Evolutionary conservation across 192 early-diverging fungal species (phyloP).

Genomic region (Geranomyces michiganensis): DNA sequence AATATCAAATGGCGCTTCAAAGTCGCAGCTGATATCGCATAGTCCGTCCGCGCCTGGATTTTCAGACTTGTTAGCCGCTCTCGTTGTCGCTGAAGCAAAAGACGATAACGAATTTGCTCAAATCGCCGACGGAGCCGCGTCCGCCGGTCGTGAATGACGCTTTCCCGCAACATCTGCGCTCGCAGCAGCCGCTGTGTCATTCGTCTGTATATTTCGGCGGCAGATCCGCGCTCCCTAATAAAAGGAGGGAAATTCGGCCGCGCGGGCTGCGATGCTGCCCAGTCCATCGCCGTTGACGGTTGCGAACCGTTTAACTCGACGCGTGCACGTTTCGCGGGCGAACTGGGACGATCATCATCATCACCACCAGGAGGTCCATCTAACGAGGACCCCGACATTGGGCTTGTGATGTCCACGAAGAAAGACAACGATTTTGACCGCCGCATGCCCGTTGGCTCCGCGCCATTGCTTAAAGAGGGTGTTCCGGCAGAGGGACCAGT

Average conservation of each 20-base stretch:
- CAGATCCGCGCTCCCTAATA: neutral
- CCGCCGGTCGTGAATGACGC: slow-evolving; percentile 35
- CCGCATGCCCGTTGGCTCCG: neutral
- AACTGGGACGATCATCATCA: neutral
- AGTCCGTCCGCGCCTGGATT: slow-evolving; percentile 45
- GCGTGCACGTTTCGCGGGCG: neutral
- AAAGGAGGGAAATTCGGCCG: neutral
- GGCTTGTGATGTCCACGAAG: neutral
- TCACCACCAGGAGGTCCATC: neutral
- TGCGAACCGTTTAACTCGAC: neutral
- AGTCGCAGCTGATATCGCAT: slow-evolving; percentile 40
- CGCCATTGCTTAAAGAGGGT: neutral
- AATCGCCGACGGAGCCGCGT: slow-evolving; percentile 27
- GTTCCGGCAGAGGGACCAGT: neutral
- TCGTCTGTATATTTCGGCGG: slow-evolving; percentile 10
- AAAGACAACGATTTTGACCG: slow-evolving; percentile 23
- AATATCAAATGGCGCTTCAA: slow-evolving; percentile 48
- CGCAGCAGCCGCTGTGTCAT: slow-evolving; percentile 20
- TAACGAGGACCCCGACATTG: neutral
- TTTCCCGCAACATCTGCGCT: slow-evolving; percentile 14
- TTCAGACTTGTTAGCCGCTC: slow-evolving; percentile 41
- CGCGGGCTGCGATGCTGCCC: neutral
- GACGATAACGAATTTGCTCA: slow-evolving; percentile 40
- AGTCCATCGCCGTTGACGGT: neutral
- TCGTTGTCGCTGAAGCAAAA: slow-evolving; percentile 43